Conservation (phyloP, 768 basidiomycete genomes). For the Leucocoprinus sp. region DNA sequence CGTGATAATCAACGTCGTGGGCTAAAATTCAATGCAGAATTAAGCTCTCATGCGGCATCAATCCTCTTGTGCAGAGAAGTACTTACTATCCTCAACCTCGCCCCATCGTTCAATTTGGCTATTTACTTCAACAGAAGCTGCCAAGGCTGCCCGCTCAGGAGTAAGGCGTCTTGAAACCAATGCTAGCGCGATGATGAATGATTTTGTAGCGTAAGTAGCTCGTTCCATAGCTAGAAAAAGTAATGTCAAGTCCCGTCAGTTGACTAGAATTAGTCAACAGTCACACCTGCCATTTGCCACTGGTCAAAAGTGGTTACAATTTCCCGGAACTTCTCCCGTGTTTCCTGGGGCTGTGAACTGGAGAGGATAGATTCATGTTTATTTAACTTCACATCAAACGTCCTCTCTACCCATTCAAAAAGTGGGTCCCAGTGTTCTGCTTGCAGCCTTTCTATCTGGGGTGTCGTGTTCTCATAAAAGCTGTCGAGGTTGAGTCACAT, state of each 20-base stretch:
- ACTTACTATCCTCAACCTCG: constrained; percentile 98
- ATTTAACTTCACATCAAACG: constrained; percentile 59
- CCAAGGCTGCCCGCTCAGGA: constrained; percentile 78
- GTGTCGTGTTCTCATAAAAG: constrained; percentile 68
- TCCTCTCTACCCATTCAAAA: constrained; percentile 64
- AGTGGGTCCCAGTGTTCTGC: constrained; percentile 83
- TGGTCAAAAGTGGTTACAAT: constrained; percentile 59
- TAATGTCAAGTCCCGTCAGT: constrained; percentile 1
- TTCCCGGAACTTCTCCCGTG: constrained; percentile 48
- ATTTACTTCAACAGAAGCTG: constrained; percentile 85
- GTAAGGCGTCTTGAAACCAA: constrained; percentile 69
- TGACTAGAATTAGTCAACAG: not conserved
- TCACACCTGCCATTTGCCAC: constrained; percentile 87
- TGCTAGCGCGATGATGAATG: constrained; percentile 81
- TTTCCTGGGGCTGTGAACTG: constrained; percentile 61
- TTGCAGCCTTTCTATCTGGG: constrained; percentile 65
- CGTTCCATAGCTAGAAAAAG: constrained; percentile 73
- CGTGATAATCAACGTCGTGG: constrained; percentile 96
- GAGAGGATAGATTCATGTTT: constrained; percentile 67
- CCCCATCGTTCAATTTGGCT: constrained; percentile 98
- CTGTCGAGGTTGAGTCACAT: constrained; percentile 43
- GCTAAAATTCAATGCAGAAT: constrained; percentile 40
- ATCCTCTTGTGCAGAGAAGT: constrained; percentile 2
- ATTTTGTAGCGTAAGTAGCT: constrained; percentile 83
- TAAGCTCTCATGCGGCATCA: not conserved